Evolutionary conservation across 441 rosid genomes (phyloP), one percentile per base, ranked within the genome.

Genomic region (Populus hybrid): DNA sequence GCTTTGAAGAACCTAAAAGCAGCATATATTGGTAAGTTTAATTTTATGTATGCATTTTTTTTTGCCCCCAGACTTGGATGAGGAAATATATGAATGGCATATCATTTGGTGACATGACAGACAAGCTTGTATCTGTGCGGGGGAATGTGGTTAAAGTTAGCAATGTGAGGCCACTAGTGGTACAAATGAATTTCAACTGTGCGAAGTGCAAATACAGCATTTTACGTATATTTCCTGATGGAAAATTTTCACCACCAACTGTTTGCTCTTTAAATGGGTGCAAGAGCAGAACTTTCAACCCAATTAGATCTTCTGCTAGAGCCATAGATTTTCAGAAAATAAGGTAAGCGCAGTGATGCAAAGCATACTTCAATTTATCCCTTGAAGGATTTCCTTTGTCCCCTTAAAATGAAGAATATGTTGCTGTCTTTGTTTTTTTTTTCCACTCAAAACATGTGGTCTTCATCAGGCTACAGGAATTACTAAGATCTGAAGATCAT

Each of bases 251-350:
- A 20, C 98, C 98, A 11, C 99, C 99, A 21, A 73, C 78, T 72
- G 65, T 80, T 53, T 96, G 99, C 83, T 84, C 85, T 80, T 79
- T 94, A 74, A 89, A 89, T 82, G 99, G 98, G 59, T 96, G 99
- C 84, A 96, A 91, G 89, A 89, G 96, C 85, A 94, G 83, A 82
- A 89, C 82, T 7, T 96, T 94, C 76, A 84, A 33, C 68, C 98
- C 98, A 68, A 70, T 93, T 77, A 93, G 99, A 64, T 86, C 96
- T 79, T 92, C 98, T 10, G 98, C 96, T 42, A 83, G 65, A 40
- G 87, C 90, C 61, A 87, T 90, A 78, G 99, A 96, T 87, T 92
- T 96, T 91, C 99, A 96, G 88, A 96, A 96, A 84, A 93, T 96
- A 81, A 90, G 98, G 99, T 92, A 68, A 24, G 64, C 74, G 29